phyloP scores from a whole-genome alignment of 2,329 filamentous ascomycete genomes.

The Gaeumannomyces sp. region DNA sequence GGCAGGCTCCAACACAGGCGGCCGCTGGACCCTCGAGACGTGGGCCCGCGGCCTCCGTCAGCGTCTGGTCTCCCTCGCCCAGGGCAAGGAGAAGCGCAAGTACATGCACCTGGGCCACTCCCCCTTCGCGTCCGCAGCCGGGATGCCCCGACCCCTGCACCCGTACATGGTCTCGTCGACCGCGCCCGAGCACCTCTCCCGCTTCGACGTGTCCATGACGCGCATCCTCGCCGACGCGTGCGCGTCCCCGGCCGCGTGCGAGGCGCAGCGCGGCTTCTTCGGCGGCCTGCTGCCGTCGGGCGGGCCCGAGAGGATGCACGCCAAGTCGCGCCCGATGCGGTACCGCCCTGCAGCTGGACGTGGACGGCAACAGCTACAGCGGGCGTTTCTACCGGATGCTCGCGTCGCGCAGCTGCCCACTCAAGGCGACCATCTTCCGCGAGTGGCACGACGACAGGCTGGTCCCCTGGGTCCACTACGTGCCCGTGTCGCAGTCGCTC shows the following conservation, averaged over 20 bases:
- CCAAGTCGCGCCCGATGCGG: slow-evolving; percentile 26
- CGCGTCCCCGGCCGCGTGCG: slow-evolving; percentile 19
- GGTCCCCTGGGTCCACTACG: slow-evolving; percentile 50
- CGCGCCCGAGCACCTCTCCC: not conserved
- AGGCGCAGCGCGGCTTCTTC: slow-evolving; percentile 16
- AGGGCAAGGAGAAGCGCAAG: slow-evolving; percentile 22
- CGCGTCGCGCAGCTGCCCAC: slow-evolving; percentile 36
- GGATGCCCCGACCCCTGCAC: slow-evolving; percentile 38
- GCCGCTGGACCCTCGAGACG: slow-evolving; percentile 24
- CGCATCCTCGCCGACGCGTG: slow-evolving; percentile 36
- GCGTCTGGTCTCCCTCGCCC: slow-evolving; percentile 33
- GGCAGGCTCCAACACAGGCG: slow-evolving; percentile 50
- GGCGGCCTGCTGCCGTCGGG: slow-evolving; percentile 11
- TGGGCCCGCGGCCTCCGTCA: slow-evolving; percentile 44
- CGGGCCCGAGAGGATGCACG: not conserved
- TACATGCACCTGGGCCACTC: slow-evolving; percentile 29
- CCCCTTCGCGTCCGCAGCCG: slow-evolving; percentile 28
- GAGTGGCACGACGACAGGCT: slow-evolving; percentile 56
- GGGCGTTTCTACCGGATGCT: slow-evolving; percentile 47
- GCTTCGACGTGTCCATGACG: slow-evolving; percentile 19
- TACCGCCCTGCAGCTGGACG: slow-evolving; percentile 41
- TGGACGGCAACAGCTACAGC: slow-evolving; percentile 51
- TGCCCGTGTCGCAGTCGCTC: slow-evolving; percentile 44
- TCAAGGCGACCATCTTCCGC: slow-evolving; percentile 46
- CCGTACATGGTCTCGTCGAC: slow-evolving; percentile 16